These are phyloP conservation scores for Isabelozyma heimii DNA, from an alignment of 805 yeast species.

Conservation along the genomic window DNA sequence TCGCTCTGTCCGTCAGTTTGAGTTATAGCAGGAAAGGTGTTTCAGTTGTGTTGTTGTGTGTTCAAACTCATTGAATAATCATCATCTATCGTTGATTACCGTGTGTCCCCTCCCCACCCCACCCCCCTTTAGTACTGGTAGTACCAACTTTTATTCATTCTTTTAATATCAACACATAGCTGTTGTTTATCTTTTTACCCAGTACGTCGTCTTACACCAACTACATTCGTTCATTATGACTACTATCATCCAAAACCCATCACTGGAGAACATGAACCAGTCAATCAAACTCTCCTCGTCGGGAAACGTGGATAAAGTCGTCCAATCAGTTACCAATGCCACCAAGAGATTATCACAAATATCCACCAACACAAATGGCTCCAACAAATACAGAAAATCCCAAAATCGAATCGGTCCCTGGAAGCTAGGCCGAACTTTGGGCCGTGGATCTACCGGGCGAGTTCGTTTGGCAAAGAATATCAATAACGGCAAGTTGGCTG, in stretches of 20 bases:
- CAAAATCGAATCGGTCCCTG: constrained; percentile 75
- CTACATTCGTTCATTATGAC: neutral
- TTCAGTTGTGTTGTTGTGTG: no score
- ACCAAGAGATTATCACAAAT: neutral
- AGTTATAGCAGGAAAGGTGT: no score
- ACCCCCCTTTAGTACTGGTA: no score
- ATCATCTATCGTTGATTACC: no score
- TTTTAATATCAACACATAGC: neutral
- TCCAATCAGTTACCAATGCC: constrained; percentile 5
- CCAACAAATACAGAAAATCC: constrained; percentile 55
- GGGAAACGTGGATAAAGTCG: neutral
- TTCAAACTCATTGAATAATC: no score
- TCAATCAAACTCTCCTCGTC: no score
- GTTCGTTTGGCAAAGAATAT: constrained; percentile 72
- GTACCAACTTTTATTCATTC: neutral
- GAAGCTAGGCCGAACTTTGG: constrained; percentile 75
- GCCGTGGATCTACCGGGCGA: constrained; percentile 81
- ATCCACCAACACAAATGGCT: constrained; percentile 14
- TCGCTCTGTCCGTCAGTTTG: no score
- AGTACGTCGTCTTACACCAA: no score
- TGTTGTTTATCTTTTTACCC: no score
- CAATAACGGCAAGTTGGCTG: constrained; percentile 71
- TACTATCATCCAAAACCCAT: neutral
- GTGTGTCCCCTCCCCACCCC: no score
- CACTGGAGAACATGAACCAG: no score